These are phyloP conservation scores for Pseudogymnoascus sp. DNA, from an alignment of 2,329 filamentous ascomycete species.

Conservation along the genomic window DNA sequence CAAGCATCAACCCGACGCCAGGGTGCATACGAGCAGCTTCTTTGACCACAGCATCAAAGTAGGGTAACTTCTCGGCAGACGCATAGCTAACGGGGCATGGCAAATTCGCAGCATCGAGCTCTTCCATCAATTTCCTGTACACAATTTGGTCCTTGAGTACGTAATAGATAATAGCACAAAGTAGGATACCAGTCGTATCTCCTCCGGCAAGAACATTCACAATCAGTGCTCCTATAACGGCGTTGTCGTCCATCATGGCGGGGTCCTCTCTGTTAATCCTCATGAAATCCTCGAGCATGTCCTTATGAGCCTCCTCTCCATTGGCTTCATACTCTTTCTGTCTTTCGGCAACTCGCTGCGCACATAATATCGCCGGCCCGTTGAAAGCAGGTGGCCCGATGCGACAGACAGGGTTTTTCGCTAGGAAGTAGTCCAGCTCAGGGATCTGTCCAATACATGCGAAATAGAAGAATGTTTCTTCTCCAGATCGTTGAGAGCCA, in stretches of 20 bases:
- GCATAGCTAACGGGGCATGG: conserved; percentile 19
- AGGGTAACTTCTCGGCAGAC: conserved; percentile 27
- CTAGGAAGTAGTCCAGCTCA: conserved; percentile 15
- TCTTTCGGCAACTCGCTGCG: conserved; percentile 10
- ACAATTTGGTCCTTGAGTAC: conserved; percentile 27
- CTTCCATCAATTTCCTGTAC: conserved; percentile 23
- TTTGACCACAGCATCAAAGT: conserved; percentile 43
- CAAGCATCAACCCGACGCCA: conserved; percentile 37
- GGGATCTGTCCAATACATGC: conserved; percentile 22
- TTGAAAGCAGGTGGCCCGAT: conserved; percentile 16
- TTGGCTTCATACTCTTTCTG: background rate
- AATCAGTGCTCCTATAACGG: conserved; percentile 8
- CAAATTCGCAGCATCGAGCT: conserved; percentile 30
- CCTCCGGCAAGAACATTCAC: conserved; percentile 22
- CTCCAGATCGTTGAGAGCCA: conserved; percentile 23
- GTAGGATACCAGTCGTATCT: conserved; percentile 29
- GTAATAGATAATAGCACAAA: conserved; percentile 30
- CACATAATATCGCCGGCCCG: conserved; percentile 12
- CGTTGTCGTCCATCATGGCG: conserved; percentile 8
- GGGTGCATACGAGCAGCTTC: conserved; percentile 44
- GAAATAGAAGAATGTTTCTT: conserved; percentile 28
- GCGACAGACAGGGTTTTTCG: conserved; percentile 16
- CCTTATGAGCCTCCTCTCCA: conserved; percentile 6
- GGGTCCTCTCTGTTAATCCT: conserved; percentile 14
- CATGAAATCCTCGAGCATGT: conserved; percentile 24